Evolutionary conservation across 2,329 filamentous ascomycete genomes (phyloP).

Genomic region (Fusarium fracticaudum): DNA sequence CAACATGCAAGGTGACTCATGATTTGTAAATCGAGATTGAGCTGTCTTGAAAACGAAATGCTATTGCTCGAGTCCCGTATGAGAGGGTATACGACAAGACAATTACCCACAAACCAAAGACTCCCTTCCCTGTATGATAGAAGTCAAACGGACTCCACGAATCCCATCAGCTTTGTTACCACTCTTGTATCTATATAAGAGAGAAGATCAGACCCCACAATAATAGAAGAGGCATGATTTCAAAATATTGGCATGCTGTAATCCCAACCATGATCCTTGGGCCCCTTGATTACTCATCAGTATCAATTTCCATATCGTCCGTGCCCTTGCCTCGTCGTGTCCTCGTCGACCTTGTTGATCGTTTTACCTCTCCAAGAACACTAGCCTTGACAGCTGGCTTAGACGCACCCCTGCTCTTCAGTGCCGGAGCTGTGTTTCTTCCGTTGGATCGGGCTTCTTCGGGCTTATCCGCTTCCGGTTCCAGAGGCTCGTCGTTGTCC

Average conservation of each 20-base stretch:
- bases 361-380: constrained; percentile 30
- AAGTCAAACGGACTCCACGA: constrained; percentile 18
- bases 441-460: constrained; percentile 41
- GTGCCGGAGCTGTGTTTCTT: constrained; percentile 26
- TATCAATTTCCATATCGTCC: constrained; percentile 50
- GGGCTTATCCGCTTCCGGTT: constrained; percentile 31
- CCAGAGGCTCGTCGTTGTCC: constrained; percentile 23
- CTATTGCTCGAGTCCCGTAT: constrained; percentile 11
- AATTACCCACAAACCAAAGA: constrained; percentile 36
- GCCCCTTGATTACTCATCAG: constrained; percentile 39
- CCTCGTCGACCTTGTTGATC: constrained; percentile 40
- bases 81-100: constrained; percentile 40
- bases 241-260: constrained; percentile 17
- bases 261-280: constrained; percentile 6
- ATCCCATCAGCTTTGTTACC: neutral
- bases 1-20: neutral
- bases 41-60: constrained; percentile 4
- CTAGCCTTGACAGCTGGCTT: constrained; percentile 42
- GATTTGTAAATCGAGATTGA: neutral
- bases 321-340: constrained; percentile 43
- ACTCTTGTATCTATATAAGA: constrained; percentile 32
- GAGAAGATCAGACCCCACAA: constrained; percentile 19
- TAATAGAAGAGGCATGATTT: constrained; percentile 18
- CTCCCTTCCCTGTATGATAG: constrained; percentile 33
- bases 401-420: constrained; percentile 37